Evolutionary conservation across 2,329 filamentous ascomycete genomes (phyloP), one percentile per base, ranked within the genome.

Genomic region (Fusarium sp.): DNA sequence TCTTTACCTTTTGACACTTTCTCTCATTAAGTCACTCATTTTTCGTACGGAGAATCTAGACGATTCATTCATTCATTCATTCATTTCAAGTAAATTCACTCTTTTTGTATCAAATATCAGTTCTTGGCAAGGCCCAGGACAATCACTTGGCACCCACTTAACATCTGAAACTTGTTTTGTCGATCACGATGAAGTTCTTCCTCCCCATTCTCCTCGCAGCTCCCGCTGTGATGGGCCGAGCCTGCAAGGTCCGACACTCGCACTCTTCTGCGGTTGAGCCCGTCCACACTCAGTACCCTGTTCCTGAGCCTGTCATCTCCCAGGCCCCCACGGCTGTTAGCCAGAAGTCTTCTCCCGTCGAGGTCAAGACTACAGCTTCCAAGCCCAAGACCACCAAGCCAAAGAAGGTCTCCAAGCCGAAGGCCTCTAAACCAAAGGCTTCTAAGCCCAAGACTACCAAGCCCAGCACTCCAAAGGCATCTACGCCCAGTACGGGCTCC

Each of bases 201-300:
- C 67, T 76, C 37, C 66, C 76, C 33, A 42, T 76, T 31, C 74
- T 77, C 9, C 60, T 76, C 46, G 74, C 73, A 63, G 71, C 62
- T 56, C 76, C 76, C 15, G 76, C 72, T 29, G 76, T 77, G 29
- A 77, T 77, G 76, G 76, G 76, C 55, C 74, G 76, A 25, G 73
- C 74, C 33, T 77, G 76, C 69, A 68, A 64, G 45, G 39, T 45
- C 29, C 72, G 60, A 37, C 69, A 68, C 65, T 46, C 66, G 11
- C 66, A 68, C 45, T 54, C 65, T 21, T 48, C 62, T 31, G 48
- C 45, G 15, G 41, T 60, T 31, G 51, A 65, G 4, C 48, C 65
- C 19, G 58, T 59, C 18, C 44, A 58, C 35, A 71, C 61, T 14
- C 63, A 69, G 41, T 58, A 37, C 45, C 56, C 23, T 29, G 44